Evolutionary conservation across 805 yeast species (phyloP).

Genomic region (Huiozyma naganishii): DNA sequence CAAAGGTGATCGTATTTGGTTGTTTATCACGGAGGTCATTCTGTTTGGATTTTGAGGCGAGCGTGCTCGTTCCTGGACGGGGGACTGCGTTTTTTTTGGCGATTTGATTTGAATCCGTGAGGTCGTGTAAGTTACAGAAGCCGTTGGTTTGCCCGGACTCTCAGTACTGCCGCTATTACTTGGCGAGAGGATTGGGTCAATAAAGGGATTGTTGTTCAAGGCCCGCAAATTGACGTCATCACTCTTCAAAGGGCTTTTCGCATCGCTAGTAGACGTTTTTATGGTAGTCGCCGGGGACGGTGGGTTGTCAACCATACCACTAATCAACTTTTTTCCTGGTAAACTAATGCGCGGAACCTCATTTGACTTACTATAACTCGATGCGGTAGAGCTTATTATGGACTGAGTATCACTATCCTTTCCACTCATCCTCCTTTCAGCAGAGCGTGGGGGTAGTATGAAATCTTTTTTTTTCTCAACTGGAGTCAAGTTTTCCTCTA

Average conservation of each 20-base stretch:
- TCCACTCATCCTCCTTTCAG: conserved; percentile 22
- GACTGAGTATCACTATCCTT: too few species aligned
- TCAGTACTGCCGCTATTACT: background rate
- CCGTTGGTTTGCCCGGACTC: conserved; percentile 18
- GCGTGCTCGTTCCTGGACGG: conserved; percentile 1
- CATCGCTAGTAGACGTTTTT: background rate
- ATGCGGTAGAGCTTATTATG: too few species aligned
- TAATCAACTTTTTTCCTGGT: too few species aligned
- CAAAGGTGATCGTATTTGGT: conserved; percentile 26
- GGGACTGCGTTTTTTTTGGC: conserved; percentile 13
- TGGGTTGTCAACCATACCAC: too few species aligned
- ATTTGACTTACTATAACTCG: too few species aligned
- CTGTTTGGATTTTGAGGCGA: conserved; percentile 19
- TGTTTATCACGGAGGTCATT: conserved; percentile 24
- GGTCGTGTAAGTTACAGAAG: conserved; percentile 28
- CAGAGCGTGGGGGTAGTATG: conserved; percentile 32
- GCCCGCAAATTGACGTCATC: too few species aligned
- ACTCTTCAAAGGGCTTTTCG: too few species aligned
- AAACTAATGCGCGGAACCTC: too few species aligned
- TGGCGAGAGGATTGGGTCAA: background rate
- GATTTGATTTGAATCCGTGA: conserved; percentile 28
- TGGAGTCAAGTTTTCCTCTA: conserved; percentile 1
- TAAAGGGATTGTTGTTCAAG: background rate
- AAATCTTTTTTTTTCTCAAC: conserved; percentile 6
- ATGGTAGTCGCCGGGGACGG: background rate